Base-by-base conservation (phyloP, 768 basidiomycete genomes). In the Agrocybe pediades region DNA sequence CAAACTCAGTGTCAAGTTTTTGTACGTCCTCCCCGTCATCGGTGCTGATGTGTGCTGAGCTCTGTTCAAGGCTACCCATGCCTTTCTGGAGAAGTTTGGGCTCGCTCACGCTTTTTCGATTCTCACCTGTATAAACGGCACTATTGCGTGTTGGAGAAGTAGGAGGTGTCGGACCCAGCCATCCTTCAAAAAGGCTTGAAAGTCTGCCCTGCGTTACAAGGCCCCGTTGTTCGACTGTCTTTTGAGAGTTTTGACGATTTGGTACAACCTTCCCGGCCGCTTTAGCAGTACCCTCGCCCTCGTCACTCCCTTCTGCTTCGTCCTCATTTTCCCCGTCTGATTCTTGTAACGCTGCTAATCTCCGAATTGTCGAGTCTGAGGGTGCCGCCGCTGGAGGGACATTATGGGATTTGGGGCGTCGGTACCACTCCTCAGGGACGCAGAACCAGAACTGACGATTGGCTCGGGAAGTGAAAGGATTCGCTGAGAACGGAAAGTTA, bases 381-480 rank as follows among this genome's bases (percentile, higher is more conserved):
- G 82, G 79, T 27, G 76, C 76, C 8, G 72, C 48, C 0, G 81
- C 79, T 20, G 74, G 65, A 13, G 83, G 82, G 2, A 76, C 62
- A 33, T 69, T 73, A 0, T 82, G 81, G 6, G 84, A 79, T 56
- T 80, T 87, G 17, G 84, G 82, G 16, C 88, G 81, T 52, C 84
- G 83, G 68, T 84, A 92, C 91, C 87, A 92, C 63, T 87, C 86
- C 49, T 88, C 88, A 1, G 88, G 88, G 7, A 93, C 82, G 56
- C 85, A 88, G 51, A 92, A 79, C 23, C 79, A 76, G 62, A 88
- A 82, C 7, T 59, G 64, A 8, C 82, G 81, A 17, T 62, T 71
- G 1, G 78, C 77, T 24, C 65, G 59, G 3, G 70, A 61, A n/a
- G 72, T 69, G 57, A 77, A 75, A 1, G 75, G 73, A 58, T 79